These are phyloP conservation scores for Alternaria atra DNA, from an alignment of 2,329 filamentous ascomycete species.

Conservation along the genomic window DNA sequence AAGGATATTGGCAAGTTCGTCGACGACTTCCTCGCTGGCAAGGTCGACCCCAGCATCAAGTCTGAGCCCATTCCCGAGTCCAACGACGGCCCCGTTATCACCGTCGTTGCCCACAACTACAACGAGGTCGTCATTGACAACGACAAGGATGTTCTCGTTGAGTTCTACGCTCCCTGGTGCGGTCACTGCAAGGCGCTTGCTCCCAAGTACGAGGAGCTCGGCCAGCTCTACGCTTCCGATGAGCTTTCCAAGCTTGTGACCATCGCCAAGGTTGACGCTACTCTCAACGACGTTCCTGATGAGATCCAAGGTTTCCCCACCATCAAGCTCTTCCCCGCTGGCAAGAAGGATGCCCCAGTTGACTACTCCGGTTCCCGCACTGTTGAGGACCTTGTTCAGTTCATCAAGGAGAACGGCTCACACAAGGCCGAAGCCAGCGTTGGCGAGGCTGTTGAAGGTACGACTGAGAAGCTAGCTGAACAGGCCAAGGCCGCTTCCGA, in stretches of 20 bases:
- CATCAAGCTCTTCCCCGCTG: conserved; percentile 97
- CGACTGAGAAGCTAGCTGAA: conserved; percentile 52
- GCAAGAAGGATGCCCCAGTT: conserved; percentile 82
- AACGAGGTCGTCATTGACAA: conserved; percentile 90
- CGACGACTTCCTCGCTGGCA: conserved; percentile 83
- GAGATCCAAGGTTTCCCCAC: conserved; percentile 98
- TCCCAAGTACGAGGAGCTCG: conserved; percentile 73
- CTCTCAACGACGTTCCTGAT: conserved; percentile 93
- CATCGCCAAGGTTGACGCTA: conserved; percentile 93
- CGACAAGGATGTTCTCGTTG: conserved; percentile 94
- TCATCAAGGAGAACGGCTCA: conserved; percentile 95
- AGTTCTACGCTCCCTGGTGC: conserved; percentile 95
- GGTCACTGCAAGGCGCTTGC: conserved; percentile 75
- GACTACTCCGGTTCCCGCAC: conserved; percentile 90
- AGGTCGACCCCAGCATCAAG: conserved; percentile 96
- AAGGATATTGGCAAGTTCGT: conserved; percentile 83
- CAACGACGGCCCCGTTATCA: conserved; percentile 86
- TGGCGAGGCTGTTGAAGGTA: conserved; percentile 53
- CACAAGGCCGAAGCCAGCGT: conserved; percentile 73
- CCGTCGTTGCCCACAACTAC: conserved; percentile 95
- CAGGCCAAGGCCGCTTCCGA: conserved; percentile 52
- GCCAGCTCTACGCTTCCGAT: conserved; percentile 62
- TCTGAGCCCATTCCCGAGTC: conserved; percentile 95
- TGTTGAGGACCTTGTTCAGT: conserved; percentile 88
- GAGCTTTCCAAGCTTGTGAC: conserved; percentile 67